Evolutionary conservation across 192 early-diverging fungal species (phyloP).

Genomic region (Coemansia sp.): DNA sequence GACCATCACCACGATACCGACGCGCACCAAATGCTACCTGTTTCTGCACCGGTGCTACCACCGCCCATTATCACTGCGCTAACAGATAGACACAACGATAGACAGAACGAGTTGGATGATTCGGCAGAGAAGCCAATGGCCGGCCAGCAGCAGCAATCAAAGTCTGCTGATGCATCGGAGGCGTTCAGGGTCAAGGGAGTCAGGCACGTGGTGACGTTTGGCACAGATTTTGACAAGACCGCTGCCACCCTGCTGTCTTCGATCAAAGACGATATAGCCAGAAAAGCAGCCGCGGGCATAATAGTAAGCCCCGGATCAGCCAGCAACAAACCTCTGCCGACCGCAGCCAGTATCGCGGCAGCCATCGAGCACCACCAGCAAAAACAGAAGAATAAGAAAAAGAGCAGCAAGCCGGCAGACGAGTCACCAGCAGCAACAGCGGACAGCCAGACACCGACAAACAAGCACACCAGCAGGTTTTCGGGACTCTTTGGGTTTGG

Average conservation of each 20-base stretch:
- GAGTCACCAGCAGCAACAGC: neutral
- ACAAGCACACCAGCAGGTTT: conserved; percentile 32
- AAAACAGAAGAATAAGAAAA: conserved; percentile 22
- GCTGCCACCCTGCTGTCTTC: conserved; percentile 51
- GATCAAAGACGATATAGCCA: conserved; percentile 49
- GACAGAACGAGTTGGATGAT: neutral
- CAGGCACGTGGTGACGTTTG: conserved; percentile 48
- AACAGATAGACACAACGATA: neutral
- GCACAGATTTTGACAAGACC: conserved; percentile 50
- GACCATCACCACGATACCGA: neutral
- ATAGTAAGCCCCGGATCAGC: neutral
- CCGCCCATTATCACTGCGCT: neutral
- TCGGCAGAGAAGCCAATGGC: neutral
- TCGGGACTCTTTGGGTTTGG: conserved; percentile 55
- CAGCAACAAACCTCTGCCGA: conserved; percentile 7
- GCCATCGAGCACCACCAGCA: conserved; percentile 54
- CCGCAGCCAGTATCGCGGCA: conserved; percentile 35
- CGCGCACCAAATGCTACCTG: neutral
- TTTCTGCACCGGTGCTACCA: neutral
- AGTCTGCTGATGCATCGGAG: conserved; percentile 14
- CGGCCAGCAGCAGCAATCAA: conserved; percentile 3
- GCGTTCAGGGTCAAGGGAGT: conserved; percentile 51
- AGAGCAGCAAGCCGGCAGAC: neutral
- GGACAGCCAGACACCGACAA: neutral
- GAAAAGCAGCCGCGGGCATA: conserved; percentile 17